Evolutionary conservation across 768 basidiomycete genomes (phyloP).

Genomic region (Mycena vulgaris): DNA sequence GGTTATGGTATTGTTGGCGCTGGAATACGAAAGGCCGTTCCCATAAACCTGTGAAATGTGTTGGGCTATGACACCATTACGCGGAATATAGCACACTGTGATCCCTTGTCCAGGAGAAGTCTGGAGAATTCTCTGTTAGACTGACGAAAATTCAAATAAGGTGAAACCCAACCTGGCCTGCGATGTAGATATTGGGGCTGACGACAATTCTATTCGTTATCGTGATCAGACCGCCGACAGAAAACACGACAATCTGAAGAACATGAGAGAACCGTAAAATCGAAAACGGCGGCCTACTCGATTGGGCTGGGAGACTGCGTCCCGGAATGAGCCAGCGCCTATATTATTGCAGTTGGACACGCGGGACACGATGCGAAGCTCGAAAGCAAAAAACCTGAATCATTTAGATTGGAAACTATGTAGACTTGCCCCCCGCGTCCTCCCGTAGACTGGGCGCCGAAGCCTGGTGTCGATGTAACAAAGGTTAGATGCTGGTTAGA

Average conservation of each 20-base stretch:
- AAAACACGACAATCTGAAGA: constrained; percentile 51
- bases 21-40: constrained; percentile 52
- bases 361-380: constrained; percentile 17
- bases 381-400: no score
- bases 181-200: constrained; percentile 49
- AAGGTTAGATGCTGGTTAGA: background rate
- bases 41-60: no score
- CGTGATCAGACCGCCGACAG: constrained; percentile 53
- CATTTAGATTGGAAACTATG: constrained; percentile 53
- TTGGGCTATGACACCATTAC: no score
- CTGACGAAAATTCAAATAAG: background rate
- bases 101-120: constrained; percentile 58
- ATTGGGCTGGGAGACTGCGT: constrained; percentile 30
- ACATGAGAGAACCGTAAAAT: background rate
- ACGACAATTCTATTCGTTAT: constrained; percentile 50
- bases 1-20: no score
- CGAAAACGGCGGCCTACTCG: constrained; percentile 38
- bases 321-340: no score
- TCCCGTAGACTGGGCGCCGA: constrained; percentile 50
- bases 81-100: no score
- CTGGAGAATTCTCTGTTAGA: constrained; percentile 19
- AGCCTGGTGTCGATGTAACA: constrained; percentile 10
- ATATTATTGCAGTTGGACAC: no score
- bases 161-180: constrained; percentile 37
- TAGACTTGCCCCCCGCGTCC: constrained; percentile 52